Evolutionary conservation across 805 yeast species (phyloP), one percentile per base, ranked within the genome.

Genomic region (Dipodascus geniculatus): DNA sequence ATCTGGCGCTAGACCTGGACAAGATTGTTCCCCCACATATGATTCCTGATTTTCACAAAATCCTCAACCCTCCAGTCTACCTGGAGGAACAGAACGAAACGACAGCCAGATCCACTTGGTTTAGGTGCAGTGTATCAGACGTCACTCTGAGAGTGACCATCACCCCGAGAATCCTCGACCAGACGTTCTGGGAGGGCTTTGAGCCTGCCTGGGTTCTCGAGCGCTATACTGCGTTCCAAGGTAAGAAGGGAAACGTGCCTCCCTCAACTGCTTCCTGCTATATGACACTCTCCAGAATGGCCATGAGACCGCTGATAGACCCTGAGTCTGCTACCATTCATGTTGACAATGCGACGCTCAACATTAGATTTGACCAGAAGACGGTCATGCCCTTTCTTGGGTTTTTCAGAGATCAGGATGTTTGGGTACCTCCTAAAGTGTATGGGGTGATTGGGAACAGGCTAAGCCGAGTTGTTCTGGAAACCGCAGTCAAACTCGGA

Each of bases 291-390:
- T 74, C 77, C 59, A 80, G 79, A 56, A 83, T 85, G 6, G 68
- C 87, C 49, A 78, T 74, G 57, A 90, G 88, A 1, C 91, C 95
- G 0, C 65, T 87, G 22, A 64, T 71, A 6, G 68, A 65, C 1
- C 76, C 74, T 3, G 78, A 76, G 9, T 67, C 72, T 2, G 82
- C 78, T 60, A 79, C 84, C 0, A 81, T 88, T 42, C 72, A 75
- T 56, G 65, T 78, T 2, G 65, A 68, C n/a, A 76, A 76, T 56
- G 71, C 79, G 16, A 69, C 75, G 1, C 66, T 85, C 54, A 80
- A 78, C 57, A 70, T 85, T 2, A 79, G 79, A 54, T 65, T 86
- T 3, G 81, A 84, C 57, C 73, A 84, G 1, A 65, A 68, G 0
- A 67, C 85, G 51, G 68, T 88, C 20, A 60, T 70, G 44, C 44